Evolutionary conservation across 352 stramenopile genomes (phyloP).

Genomic region (Phytophthora agathidicida): DNA sequence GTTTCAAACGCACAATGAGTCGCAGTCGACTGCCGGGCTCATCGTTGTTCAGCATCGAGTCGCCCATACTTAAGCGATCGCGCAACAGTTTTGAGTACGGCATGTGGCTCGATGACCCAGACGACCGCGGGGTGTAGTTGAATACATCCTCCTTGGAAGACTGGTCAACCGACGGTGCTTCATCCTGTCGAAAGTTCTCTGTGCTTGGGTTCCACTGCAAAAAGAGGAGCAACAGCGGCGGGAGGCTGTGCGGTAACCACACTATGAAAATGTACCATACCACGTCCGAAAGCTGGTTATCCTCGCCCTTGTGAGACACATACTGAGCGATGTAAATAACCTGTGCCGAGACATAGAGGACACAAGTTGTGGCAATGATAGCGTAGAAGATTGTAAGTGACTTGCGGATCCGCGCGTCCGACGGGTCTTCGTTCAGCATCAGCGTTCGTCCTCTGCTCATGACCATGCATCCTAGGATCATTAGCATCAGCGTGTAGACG

Average conservation of each 20-base stretch:
- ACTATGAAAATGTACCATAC: slow-evolving; percentile 91
- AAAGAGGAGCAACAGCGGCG: slow-evolving; percentile 80
- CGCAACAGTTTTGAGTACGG: slow-evolving; percentile 79
- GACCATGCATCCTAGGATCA: slow-evolving; percentile 87
- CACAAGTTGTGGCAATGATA: slow-evolving; percentile 88
- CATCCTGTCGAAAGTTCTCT: slow-evolving; percentile 65
- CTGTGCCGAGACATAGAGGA: slow-evolving; percentile 87
- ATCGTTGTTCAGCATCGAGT: slow-evolving; percentile 81
- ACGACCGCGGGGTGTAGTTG: slow-evolving; percentile 83
- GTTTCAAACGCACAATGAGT: slow-evolving; percentile 82
- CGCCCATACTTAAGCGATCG: slow-evolving; percentile 75
- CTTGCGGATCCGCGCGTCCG: slow-evolving; percentile 81
- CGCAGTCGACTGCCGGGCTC: slow-evolving; percentile 83
- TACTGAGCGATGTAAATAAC: slow-evolving; percentile 91
- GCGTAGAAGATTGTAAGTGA: slow-evolving; percentile 89
- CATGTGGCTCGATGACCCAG: slow-evolving; percentile 78
- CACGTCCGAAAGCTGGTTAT: slow-evolving; percentile 74
- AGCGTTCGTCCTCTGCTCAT: slow-evolving; percentile 84
- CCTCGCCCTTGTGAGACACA: slow-evolving; percentile 57
- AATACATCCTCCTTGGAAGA: slow-evolving; percentile 87
- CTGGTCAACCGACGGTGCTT: slow-evolving; percentile 61
- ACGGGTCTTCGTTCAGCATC: slow-evolving; percentile 88
- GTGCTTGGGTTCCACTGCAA: slow-evolving; percentile 88
- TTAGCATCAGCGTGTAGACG: slow-evolving; percentile 85
- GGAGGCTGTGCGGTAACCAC: slow-evolving; percentile 79